A percentile compares a stretch with the other conserved stretches of the same genome.
Evolutionary conservation across 2,329 filamentous ascomycete genomes (phyloP).

Genomic region (Aquanectria penicillioides): DNA sequence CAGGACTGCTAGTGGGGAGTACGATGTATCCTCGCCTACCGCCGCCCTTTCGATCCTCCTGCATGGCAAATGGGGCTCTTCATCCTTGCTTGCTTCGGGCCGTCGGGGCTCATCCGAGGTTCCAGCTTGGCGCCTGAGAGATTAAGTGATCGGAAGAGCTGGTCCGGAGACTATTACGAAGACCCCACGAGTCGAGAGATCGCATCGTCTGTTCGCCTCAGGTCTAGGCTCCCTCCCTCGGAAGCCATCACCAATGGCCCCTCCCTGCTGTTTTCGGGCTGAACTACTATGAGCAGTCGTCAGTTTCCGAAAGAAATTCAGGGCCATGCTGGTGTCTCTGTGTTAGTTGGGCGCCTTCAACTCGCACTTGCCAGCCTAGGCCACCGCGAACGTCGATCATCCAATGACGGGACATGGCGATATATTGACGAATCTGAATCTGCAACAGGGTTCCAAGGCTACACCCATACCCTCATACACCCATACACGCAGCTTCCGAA

Average conservation of each 20-base stretch:
- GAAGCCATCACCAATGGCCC: no score
- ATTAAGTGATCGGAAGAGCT: constrained; percentile 27
- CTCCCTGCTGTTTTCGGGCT: no score
- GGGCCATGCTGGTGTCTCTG: no score
- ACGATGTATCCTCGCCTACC: constrained; percentile 11
- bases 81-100: constrained; percentile 31
- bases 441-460: constrained; percentile 3
- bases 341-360: no score
- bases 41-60: constrained; percentile 13
- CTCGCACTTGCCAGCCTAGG: no score
- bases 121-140: constrained; percentile 28
- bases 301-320: background rate
- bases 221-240: constrained; percentile 3
- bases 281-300: no score
- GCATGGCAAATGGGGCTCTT: constrained; percentile 25
- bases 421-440: constrained; percentile 30
- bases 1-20: constrained; percentile 17
- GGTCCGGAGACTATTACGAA: constrained; percentile 5
- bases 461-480: no score
- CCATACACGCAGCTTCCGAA: background rate
- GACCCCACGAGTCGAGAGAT: constrained; percentile 16
- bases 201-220: background rate
- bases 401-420: constrained; percentile 28
- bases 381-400: constrained; percentile 16
- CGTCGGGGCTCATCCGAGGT: constrained; percentile 38